These are phyloP conservation scores for Balakata baccata DNA, from an alignment of 345 rosid genomes.

Conservation along the genomic window DNA sequence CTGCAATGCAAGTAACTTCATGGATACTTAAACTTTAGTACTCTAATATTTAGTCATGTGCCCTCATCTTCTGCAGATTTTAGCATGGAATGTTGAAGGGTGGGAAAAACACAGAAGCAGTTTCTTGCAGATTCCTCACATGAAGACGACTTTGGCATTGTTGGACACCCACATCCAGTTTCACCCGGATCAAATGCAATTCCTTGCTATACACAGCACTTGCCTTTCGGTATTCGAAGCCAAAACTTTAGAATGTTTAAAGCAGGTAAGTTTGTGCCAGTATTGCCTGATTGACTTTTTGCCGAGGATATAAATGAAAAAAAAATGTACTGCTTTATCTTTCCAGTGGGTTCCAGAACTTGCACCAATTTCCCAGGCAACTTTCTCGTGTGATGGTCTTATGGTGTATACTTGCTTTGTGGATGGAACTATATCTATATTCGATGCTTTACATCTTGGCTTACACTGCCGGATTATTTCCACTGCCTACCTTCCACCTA, in stretches of 20 bases:
- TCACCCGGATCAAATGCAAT: constrained; percentile 38
- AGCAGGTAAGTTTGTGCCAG: constrained; percentile 24
- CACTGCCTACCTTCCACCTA: constrained; percentile 25
- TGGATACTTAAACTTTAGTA: not conserved
- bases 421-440: constrained; percentile 39
- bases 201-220: constrained; percentile 33
- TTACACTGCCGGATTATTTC: constrained; percentile 24
- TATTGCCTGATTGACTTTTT: not conserved
- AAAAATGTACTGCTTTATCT: constrained; percentile 4
- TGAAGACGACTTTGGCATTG: constrained; percentile 3
- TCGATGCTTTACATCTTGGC: constrained; percentile 30
- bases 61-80: constrained; percentile 27
- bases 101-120: constrained; percentile 35
- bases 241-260: constrained; percentile 26
- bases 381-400: constrained; percentile 40
- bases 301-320: not conserved
- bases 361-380: constrained; percentile 34
- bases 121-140: constrained; percentile 27
- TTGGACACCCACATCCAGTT: constrained; percentile 36
- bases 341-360: constrained; percentile 34
- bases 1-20: not conserved
- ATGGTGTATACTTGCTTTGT: constrained; percentile 37
- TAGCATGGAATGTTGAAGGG: constrained; percentile 36
- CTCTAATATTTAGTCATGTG: not conserved
- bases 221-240: constrained; percentile 36